These are phyloP conservation scores for Daldinia vernicosa DNA, from an alignment of 495 filamentous ascomycete genomes.

Conservation along the genomic window DNA sequence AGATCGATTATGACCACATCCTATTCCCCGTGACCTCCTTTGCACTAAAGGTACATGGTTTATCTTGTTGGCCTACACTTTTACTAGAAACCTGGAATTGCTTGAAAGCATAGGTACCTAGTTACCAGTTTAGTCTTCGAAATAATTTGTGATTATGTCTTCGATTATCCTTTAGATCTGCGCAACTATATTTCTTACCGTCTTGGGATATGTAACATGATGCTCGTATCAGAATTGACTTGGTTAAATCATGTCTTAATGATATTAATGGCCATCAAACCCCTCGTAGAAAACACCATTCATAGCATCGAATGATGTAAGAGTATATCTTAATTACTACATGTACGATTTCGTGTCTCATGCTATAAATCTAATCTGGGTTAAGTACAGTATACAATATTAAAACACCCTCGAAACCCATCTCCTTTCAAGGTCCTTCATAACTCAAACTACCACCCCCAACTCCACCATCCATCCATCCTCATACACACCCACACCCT, in stretches of 20 bases:
- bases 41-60: slow-evolving; percentile 34
- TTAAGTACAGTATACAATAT: slow-evolving; percentile 26
- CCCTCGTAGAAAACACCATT: background rate
- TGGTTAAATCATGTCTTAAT: too few relatives aligned
- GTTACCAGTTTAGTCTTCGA: background rate
- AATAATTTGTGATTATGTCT: too few relatives aligned
- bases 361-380: slow-evolving; percentile 13
- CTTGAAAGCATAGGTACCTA: background rate
- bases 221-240: too few relatives aligned
- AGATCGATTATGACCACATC: slow-evolving; percentile 39
- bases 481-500: background rate
- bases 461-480: background rate
- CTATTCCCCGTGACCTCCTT: slow-evolving; percentile 39
- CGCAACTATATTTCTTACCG: background rate
- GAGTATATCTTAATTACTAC: slow-evolving; percentile 1
- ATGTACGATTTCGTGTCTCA: slow-evolving; percentile 34
- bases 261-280: background rate
- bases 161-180: background rate
- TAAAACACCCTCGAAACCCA: background rate
- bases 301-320: background rate
- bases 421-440: background rate
- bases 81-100: background rate
- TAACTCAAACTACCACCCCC: too few relatives aligned
- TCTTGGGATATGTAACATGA: background rate
- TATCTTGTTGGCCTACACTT: slow-evolving; percentile 40